Evolutionary conservation across 2,329 filamentous ascomycete genomes (phyloP), one percentile per base, ranked within the genome.

Genomic region (Fusarium abutilonis): DNA sequence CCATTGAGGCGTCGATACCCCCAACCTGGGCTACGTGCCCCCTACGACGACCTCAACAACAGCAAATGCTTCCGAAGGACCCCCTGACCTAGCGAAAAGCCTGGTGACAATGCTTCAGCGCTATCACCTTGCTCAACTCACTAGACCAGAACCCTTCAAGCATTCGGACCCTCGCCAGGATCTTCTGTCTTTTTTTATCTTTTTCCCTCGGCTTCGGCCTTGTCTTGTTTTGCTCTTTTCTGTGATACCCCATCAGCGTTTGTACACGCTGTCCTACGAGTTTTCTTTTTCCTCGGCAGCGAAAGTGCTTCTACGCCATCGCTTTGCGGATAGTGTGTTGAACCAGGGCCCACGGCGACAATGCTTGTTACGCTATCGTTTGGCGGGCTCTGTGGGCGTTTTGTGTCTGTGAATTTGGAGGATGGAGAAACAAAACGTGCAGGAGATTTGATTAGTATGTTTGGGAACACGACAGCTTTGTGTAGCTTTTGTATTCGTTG

Each of bases 261-360:
- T 78, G 73, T 72, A 77, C 75, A 71, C 76, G 77, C 75, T 75
- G 75, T 79, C 77, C 71, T 70, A 74, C 77, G 77, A 78, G 76
- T 70, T 67, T 65, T 35, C 46, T 60, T 63, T 70, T 55, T 60
- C 46, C 77, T 83, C 80, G 80, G 80, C 80, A 78, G 80, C 78
- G 79, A 83, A 72, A 83, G 80, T 82, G 80, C 80, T 80, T 61
- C 73, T 82, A 82, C 80, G 81, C 81, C 80, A 83, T 83, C 76
- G 79, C 79, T 79, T 63, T 66, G 63, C 63, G 79, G 78, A 80
- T 82, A 79, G 80, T 80, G 80, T 78, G 76, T 81, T 78, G 77
- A 74, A 80, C 79, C 77, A 80, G 79, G 79, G 68, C 73, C 71
- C 67, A 69, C 68, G 74, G 75, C 80, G 80, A 84, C 75, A 83